These are phyloP conservation scores for Pleurotus sapidus DNA, from an alignment of 768 basidiomycete genomes.

Conservation along the genomic window DNA sequence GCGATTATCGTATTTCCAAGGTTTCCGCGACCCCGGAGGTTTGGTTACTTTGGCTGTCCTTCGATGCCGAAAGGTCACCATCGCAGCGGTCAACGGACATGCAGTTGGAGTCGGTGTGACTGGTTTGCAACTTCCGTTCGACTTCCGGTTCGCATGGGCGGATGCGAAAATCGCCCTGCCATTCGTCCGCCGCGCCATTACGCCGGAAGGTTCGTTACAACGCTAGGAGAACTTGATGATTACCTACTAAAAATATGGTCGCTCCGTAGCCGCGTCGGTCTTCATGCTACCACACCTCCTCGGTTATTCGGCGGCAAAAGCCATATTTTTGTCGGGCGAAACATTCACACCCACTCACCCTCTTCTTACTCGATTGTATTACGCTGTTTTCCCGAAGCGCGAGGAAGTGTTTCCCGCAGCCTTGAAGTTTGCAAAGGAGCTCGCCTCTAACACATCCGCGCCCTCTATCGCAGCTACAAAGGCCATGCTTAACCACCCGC, in stretches of 20 bases:
- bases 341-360: constrained; percentile 44
- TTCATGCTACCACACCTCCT: constrained; percentile 56
- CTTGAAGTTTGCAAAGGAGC: constrained; percentile 47
- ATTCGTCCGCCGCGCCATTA: constrained; percentile 48
- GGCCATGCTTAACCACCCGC: constrained; percentile 48
- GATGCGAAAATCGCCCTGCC: constrained; percentile 47
- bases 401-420: constrained; percentile 53
- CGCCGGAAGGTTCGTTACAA: constrained; percentile 38
- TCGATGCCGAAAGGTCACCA: constrained; percentile 53
- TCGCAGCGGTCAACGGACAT: constrained; percentile 49
- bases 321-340: constrained; percentile 47
- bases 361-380: constrained; percentile 40
- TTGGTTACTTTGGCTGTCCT: constrained; percentile 42
- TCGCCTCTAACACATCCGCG: constrained; percentile 49
- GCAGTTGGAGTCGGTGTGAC: constrained; percentile 52
- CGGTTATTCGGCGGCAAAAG: constrained; percentile 47
- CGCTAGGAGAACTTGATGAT: background rate
- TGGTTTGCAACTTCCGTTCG: constrained; percentile 47
- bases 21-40: constrained; percentile 50
- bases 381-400: constrained; percentile 43
- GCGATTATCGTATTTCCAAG: constrained; percentile 35
- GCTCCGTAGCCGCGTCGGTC: constrained; percentile 29
- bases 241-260: background rate
- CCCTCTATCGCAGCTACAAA: constrained; percentile 50
- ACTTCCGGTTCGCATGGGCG: constrained; percentile 51